Conservation (phyloP, 176 grass and related monocot genomes). For the Tuctoria greenei region DNA sequence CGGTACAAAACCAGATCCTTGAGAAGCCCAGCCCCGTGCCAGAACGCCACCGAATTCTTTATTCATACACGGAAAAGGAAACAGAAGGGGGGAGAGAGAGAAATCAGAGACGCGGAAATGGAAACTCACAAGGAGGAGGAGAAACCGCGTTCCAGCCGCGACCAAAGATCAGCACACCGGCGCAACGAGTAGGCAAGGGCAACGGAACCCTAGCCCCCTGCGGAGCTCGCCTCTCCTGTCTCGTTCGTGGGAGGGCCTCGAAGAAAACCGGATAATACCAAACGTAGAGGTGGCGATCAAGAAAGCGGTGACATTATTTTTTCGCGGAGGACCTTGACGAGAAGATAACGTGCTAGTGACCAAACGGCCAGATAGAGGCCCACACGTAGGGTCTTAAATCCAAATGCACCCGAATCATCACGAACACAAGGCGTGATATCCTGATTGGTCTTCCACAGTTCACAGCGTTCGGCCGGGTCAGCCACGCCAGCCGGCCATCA, state of each 20-base stretch:
- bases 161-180: not conserved
- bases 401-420: no score
- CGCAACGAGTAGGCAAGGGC: not conserved
- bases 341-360: no score
- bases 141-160: not conserved
- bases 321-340: not conserved
- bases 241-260: not conserved
- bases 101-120: not conserved
- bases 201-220: constrained; percentile 1
- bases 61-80: not conserved
- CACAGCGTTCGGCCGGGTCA: no score
- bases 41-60: not conserved
- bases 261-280: constrained; percentile 26
- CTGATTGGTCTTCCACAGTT: no score
- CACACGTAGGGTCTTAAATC: no score
- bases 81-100: not conserved
- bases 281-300: constrained; percentile 28
- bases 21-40: not conserved
- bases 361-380: no score
- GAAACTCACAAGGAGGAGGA: constrained; percentile 26
- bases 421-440: no score
- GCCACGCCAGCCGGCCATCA: no score
- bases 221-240: not conserved
- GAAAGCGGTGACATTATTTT: constrained; percentile 17
- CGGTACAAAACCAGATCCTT: not conserved